phyloP scores from a whole-genome alignment of 805 yeast species.

The Saturnispora dispora region DNA sequence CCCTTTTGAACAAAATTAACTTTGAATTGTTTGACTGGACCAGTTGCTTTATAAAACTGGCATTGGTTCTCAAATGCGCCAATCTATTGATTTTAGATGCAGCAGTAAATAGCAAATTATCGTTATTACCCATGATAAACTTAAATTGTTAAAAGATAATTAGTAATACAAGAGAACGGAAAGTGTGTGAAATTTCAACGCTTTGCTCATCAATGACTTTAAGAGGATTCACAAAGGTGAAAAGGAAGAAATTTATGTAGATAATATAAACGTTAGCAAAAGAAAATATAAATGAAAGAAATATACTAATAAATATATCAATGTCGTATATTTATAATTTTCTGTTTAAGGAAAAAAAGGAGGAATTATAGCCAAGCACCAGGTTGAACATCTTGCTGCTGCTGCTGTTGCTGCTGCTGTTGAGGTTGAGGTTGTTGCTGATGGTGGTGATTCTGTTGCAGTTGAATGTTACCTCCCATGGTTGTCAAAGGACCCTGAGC shows the following conservation, averaged over 20 bases:
- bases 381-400: slow-evolving; percentile 15
- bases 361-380: slow-evolving; percentile 22
- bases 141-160: background rate
- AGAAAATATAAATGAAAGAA: background rate
- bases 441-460: slow-evolving; percentile 25
- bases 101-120: slow-evolving; percentile 3
- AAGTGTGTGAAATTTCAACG: background rate
- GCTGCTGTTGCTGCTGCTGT: slow-evolving; percentile 22
- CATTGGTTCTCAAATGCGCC: slow-evolving; percentile 51
- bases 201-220: background rate
- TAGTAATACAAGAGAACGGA: background rate
- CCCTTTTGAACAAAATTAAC: slow-evolving; percentile 34
- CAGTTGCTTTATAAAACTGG: slow-evolving; percentile 33
- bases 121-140: background rate
- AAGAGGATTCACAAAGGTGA: background rate
- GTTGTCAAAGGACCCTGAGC: slow-evolving; percentile 13
- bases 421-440: slow-evolving; percentile 20
- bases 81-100: slow-evolving; percentile 48
- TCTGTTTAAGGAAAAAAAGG: background rate
- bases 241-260: background rate
- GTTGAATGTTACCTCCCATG: slow-evolving; percentile 6
- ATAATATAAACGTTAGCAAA: slow-evolving; percentile 2
- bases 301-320: background rate
- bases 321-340: background rate
- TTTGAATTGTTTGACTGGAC: slow-evolving; percentile 26